Percentiles rank a stretch among this genome's conserved stretches.
These are phyloP conservation scores for Yamadazyma songkhlaensis DNA, from an alignment of 1,139 yeast genomes.

Conservation along the genomic window DNA sequence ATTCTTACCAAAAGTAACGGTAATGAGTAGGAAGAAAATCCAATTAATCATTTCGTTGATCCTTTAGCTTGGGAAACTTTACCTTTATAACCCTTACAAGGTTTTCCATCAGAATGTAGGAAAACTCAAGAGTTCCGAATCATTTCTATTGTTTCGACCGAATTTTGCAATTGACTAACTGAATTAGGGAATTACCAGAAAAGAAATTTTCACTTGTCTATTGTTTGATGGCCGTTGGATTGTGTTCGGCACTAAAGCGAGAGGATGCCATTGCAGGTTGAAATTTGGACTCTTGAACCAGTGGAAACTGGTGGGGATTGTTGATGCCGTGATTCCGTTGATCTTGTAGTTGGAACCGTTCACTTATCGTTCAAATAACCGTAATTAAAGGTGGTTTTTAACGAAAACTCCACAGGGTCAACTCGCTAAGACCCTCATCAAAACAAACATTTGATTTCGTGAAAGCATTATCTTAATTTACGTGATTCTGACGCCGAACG, in stretches of 20 bases:
- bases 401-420: no score
- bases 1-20: conserved; percentile 15
- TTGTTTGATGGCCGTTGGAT: conserved; percentile 1
- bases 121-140: background rate
- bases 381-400: no score
- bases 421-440: background rate
- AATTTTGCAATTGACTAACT: conserved; percentile 1
- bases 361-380: no score
- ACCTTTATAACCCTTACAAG: background rate
- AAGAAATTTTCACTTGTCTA: background rate
- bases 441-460: background rate
- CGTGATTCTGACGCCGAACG: no score
- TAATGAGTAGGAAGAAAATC: background rate
- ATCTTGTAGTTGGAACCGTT: no score
- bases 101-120: no score
- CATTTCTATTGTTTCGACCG: background rate
- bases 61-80: background rate
- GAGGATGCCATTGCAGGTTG: no score
- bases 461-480: no score
- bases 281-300: no score
- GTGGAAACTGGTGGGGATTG: no score
- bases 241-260: background rate
- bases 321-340: no score
- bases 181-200: background rate
- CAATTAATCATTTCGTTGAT: conserved; percentile 2